These are phyloP conservation scores for Phyllachora maydis DNA, from an alignment of 2,329 filamentous ascomycete genomes.

Conservation along the genomic window DNA sequence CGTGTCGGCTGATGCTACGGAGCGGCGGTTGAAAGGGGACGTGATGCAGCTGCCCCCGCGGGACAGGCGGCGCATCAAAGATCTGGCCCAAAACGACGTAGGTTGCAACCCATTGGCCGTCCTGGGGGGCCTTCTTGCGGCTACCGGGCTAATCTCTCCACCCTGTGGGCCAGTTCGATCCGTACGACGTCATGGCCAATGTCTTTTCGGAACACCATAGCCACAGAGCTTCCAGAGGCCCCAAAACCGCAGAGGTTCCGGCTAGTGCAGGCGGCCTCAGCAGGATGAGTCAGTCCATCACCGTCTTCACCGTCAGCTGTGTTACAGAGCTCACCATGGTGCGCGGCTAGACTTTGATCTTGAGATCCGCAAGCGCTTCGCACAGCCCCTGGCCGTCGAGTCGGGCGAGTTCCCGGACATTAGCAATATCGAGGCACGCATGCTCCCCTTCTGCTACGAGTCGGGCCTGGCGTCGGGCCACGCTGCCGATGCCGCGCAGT, in stretches of 20 bases:
- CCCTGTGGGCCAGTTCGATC: conserved; percentile 27
- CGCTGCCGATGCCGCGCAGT: conserved; percentile 35
- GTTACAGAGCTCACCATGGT: not conserved
- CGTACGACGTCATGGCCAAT: conserved; percentile 28
- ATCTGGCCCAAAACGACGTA: conserved; percentile 40
- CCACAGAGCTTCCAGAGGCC: too few species aligned
- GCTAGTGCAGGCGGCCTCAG: conserved; percentile 54
- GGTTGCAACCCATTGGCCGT: conserved; percentile 12
- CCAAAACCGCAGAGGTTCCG: conserved; percentile 36
- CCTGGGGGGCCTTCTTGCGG: too few species aligned
- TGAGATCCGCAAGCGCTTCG: conserved; percentile 45
- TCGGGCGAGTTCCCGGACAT: conserved; percentile 50
- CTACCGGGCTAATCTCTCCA: too few species aligned
- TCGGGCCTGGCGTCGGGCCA: conserved; percentile 39
- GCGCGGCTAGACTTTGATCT: conserved; percentile 34
- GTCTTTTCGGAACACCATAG: conserved; percentile 29
- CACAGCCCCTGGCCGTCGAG: conserved; percentile 42
- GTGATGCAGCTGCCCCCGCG: conserved; percentile 50
- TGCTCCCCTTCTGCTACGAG: conserved; percentile 50
- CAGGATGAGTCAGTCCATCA: conserved; percentile 48
- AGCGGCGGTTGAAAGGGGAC: conserved; percentile 44
- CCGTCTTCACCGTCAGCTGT: too few species aligned
- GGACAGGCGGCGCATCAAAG: conserved; percentile 46
- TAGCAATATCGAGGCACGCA: conserved; percentile 39
- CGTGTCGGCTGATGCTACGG: conserved; percentile 41